phyloP scores from a whole-genome alignment of 73 alveolate genomes.

The Stentor roeselii region DNA sequence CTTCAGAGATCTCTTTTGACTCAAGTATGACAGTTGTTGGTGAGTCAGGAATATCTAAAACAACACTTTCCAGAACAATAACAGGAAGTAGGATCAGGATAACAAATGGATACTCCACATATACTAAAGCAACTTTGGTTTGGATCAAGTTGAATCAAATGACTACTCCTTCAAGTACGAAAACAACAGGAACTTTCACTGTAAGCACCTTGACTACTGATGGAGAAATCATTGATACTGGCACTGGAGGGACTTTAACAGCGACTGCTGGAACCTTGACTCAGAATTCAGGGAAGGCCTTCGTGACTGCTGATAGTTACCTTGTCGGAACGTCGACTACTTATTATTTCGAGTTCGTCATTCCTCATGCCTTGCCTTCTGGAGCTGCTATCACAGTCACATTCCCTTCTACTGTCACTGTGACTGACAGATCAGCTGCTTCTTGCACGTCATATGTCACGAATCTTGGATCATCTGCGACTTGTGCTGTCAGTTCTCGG shows the following conservation, averaged over 20 bases:
- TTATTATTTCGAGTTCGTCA: conserved; percentile 22
- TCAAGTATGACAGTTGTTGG: neutral
- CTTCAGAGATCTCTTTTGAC: neutral
- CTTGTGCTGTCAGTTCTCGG: conserved; percentile 35
- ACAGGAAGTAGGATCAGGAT: neutral
- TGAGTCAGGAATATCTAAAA: neutral
- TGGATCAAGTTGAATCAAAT: neutral
- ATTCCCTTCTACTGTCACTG: conserved; percentile 37
- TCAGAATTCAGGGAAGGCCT: neutral
- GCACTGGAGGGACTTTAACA: conserved; percentile 17
- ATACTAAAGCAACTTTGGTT: neutral
- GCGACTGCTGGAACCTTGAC: conserved; percentile 16
- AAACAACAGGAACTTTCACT: neutral
- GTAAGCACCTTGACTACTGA: neutral
- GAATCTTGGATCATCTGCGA: neutral
- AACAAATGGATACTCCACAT: neutral
- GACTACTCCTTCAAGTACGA: neutral
- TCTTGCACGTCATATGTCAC: conserved; percentile 28
- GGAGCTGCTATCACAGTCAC: conserved; percentile 16
- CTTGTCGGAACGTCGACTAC: conserved; percentile 27
- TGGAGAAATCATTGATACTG: neutral
- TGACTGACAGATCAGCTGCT: conserved; percentile 30
- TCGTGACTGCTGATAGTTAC: conserved; percentile 18
- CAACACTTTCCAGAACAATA: neutral
- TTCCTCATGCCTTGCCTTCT: conserved; percentile 31